A percentile compares a stretch with the other conserved stretches of the same genome.
These are phyloP conservation scores for Arctium lappa DNA, from an alignment of 129 eudicot species.

Conservation along the genomic window DNA sequence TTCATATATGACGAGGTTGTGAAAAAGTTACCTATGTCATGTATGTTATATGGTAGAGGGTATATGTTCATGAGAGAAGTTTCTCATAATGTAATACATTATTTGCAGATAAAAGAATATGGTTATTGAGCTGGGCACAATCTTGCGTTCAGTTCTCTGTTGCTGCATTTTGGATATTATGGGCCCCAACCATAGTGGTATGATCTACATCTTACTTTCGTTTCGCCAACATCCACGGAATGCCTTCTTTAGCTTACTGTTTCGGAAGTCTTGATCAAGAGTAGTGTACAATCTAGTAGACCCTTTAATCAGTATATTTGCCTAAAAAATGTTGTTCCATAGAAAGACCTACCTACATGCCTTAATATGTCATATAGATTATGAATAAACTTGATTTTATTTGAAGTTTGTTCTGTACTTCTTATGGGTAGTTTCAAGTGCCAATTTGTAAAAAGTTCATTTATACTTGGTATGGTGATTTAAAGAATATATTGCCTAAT, in stretches of 20 bases:
- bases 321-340: not conserved
- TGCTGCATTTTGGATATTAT: slow-evolving; percentile 80
- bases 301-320: not conserved
- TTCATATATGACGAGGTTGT: not conserved
- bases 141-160: slow-evolving; percentile 68
- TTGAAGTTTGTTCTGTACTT: not conserved
- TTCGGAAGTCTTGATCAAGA: not conserved
- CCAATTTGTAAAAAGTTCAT: not conserved
- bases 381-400: not conserved
- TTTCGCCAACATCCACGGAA: not conserved
- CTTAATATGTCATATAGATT: not conserved
- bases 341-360: no score
- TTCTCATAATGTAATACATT: slow-evolving; percentile 1
- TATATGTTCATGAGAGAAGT: not conserved
- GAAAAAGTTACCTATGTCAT: not conserved
- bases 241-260: not conserved
- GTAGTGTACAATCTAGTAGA: not conserved
- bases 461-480: not conserved
- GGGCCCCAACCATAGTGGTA: slow-evolving; percentile 98
- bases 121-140: slow-evolving; percentile 84
- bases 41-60: not conserved
- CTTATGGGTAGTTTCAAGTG: not conserved
- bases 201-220: slow-evolving; percentile 7
- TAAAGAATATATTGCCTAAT: not conserved
- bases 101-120: slow-evolving; percentile 80